phyloP scores from a whole-genome alignment of 805 yeast species.

The Candida wancherniae region DNA sequence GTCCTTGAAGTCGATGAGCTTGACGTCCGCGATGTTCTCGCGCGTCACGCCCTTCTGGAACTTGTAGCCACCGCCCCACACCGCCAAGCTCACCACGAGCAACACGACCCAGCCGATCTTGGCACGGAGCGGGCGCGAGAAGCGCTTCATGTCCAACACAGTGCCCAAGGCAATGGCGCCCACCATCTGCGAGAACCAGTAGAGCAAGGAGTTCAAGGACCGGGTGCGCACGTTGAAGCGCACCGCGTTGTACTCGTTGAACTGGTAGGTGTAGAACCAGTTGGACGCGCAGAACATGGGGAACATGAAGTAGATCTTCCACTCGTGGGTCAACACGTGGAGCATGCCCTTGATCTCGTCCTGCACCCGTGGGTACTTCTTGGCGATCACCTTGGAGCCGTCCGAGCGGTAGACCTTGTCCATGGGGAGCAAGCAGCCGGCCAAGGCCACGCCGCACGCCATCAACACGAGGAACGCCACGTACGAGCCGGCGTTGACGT shows the following conservation, averaged over 20 bases:
- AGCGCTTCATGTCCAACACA: constrained; percentile 41
- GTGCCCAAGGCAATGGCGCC: constrained; percentile 50
- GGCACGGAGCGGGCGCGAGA: constrained; percentile 44
- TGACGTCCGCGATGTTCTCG: constrained; percentile 24
- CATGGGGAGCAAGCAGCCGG: constrained; percentile 45
- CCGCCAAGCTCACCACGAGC: constrained; percentile 37
- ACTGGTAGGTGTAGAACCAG: constrained; percentile 66
- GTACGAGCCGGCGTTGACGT: constrained; percentile 45
- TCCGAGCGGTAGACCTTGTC: constrained; percentile 46
- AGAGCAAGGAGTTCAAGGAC: constrained; percentile 55
- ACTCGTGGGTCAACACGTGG: constrained; percentile 34
- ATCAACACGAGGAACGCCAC: constrained; percentile 52
- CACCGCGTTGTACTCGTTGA: constrained; percentile 52
- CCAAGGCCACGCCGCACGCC: constrained; percentile 42
- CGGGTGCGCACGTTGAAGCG: constrained; percentile 56
- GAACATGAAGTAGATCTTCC: constrained; percentile 45
- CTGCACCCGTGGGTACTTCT: constrained; percentile 43
- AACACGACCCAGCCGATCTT: constrained; percentile 40
- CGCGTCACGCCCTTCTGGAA: constrained; percentile 43
- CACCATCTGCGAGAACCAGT: constrained; percentile 57
- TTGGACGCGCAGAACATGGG: constrained; percentile 62
- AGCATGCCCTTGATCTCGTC: constrained; percentile 41
- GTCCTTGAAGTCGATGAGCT: constrained; percentile 44
- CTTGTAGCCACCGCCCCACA: constrained; percentile 58
- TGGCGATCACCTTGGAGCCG: constrained; percentile 43